Base-by-base conservation (phyloP, 2,329 filamentous ascomycete species). In the Botrytis tulipae region DNA sequence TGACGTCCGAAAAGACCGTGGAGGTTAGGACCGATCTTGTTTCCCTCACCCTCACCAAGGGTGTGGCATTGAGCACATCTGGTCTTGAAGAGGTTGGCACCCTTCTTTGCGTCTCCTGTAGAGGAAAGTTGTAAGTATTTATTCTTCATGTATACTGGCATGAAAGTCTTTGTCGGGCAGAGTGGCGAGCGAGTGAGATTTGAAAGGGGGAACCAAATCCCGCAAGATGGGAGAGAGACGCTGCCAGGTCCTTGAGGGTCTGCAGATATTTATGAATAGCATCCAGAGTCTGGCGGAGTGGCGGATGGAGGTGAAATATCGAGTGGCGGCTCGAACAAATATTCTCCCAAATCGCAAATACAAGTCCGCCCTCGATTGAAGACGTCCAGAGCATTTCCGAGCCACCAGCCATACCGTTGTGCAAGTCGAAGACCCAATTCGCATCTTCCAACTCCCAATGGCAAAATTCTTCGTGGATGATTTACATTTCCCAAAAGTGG, bases 21-120 rank as follows among this genome's bases (percentile, higher is more conserved):
- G 81, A 99, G 91, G 84, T 94, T 94, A 82, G 96, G 96, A 83
- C 96, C 96, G 85, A 97, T 93, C 92, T 98, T 98, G 94, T 98
- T 97, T 86, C 90, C 90, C 86, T 95, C 96, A 81, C 89, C 92
- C 77, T 88, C 89, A 86, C 97, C 94, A 84, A 97, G 88, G 85
- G 93, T 98, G 89, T 99, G 96, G 93, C 96, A 99, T 88, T 98
- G 94, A 79, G 93, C 93, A 88, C 96, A 99, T 84, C 96, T 92
- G 80, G 95, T 98, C 91, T 98, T 97, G 94, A 98, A 98, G 84
- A 98, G 93, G 89, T 92, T 93, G 86, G 94, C 95, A 90, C 95
- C 95, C 92, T 98, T 98, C 89, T 95, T 94, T 82, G 88, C 82
- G 86, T 98, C 94, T 89, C 94, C 95, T 97, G 44, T 51, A 25